Evolutionary conservation across 2,329 filamentous ascomycete genomes (phyloP).

Genomic region (Thielaviopsis populi): DNA sequence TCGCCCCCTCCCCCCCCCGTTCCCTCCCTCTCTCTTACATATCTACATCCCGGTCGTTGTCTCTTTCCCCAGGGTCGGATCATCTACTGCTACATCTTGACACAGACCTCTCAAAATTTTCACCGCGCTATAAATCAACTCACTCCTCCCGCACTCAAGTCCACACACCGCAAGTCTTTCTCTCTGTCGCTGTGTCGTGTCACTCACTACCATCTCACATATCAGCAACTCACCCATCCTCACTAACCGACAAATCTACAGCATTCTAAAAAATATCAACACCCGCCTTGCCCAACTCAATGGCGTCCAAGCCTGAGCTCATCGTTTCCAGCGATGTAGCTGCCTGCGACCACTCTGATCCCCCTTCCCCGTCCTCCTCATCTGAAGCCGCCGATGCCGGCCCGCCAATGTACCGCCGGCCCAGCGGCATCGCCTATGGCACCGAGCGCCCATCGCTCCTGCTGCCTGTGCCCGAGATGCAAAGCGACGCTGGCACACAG

Average conservation of each 20-base stretch:
- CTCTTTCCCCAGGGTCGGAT: not conserved
- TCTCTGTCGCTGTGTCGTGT: not conserved
- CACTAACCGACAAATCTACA: not conserved
- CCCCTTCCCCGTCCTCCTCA: constrained; percentile 18
- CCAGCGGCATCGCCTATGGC: constrained; percentile 60
- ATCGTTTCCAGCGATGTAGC: constrained; percentile 31
- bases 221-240: not conserved
- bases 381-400: constrained; percentile 24
- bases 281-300: constrained; percentile 5
- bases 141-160: not conserved
- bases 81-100: not conserved
- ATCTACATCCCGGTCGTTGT: not conserved
- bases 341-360: constrained; percentile 18
- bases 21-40: not conserved
- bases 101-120: constrained; percentile 2
- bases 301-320: constrained; percentile 13
- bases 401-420: constrained; percentile 54
- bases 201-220: not conserved
- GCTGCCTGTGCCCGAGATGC: constrained; percentile 43
- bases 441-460: constrained; percentile 46
- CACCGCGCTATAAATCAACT: not conserved
- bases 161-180: too few relatives aligned
- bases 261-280: not conserved
- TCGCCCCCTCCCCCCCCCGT: not conserved
- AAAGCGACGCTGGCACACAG: constrained; percentile 29